Evolutionary conservation across 257 asterid species (phyloP).

Genomic region (Oldenlandia corymbosa): DNA sequence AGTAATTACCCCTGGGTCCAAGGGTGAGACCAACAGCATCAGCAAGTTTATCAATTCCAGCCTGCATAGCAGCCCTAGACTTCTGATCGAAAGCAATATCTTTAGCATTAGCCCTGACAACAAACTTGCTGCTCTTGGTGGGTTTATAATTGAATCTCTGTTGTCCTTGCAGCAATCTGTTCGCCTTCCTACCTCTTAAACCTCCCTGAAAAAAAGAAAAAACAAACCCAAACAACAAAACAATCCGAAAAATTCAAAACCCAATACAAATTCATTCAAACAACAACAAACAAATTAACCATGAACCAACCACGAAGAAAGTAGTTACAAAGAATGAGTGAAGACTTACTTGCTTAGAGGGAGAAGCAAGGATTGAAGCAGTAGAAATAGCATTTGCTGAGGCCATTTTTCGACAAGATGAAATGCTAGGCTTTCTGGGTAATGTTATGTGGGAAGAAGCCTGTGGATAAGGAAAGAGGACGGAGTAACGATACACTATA

Average conservation of each 20-base stretch:
- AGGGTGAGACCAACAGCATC: slow-evolving; percentile 94
- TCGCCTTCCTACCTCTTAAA: slow-evolving; percentile 50
- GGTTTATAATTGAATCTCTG: slow-evolving; percentile 49
- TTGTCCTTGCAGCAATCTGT: slow-evolving; percentile 62
- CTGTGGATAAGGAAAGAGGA: slow-evolving; percentile 37
- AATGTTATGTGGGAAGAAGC: background rate
- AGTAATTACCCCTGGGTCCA: slow-evolving; percentile 83
- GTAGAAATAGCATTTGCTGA: slow-evolving; percentile 83
- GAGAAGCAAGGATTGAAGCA: slow-evolving; percentile 54
- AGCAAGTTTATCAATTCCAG: slow-evolving; percentile 92
- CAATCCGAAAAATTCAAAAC: background rate
- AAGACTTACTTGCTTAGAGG: slow-evolving; percentile 44
- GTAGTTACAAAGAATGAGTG: background rate
- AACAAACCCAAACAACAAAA: slow-evolving; percentile 6
- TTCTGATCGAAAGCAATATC: slow-evolving; percentile 91
- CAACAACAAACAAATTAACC: background rate
- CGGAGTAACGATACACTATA: slow-evolving; percentile 1
- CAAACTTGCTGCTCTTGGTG: slow-evolving; percentile 50
- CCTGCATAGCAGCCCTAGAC: slow-evolving; percentile 83
- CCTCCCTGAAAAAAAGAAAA: slow-evolving; percentile 32
- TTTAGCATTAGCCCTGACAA: slow-evolving; percentile 79
- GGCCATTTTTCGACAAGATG: slow-evolving; percentile 54
- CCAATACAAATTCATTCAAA: background rate
- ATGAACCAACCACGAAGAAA: too few relatives aligned
- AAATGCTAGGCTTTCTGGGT: too few relatives aligned